These are phyloP conservation scores for Phaeophleospora eucalypticola DNA, from an alignment of 2,329 filamentous ascomycete species.

Conservation along the genomic window DNA sequence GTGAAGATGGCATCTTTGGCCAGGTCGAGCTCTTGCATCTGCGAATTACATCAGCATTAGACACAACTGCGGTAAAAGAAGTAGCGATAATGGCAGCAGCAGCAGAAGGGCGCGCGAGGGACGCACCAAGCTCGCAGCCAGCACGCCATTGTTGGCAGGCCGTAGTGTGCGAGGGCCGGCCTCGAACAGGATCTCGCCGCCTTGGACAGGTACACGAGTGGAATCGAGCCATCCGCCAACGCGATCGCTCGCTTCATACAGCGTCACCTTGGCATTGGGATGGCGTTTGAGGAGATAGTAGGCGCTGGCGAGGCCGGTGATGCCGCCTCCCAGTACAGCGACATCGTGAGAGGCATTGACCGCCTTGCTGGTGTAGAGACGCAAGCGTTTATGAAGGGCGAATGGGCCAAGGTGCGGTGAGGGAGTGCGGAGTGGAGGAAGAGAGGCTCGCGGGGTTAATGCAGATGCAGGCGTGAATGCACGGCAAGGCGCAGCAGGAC, in stretches of 20 bases:
- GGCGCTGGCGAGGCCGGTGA: conserved; percentile 75
- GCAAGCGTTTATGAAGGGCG: background rate
- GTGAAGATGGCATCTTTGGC: conserved; percentile 54
- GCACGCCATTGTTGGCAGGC: conserved; percentile 55
- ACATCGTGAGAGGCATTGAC: conserved; percentile 38
- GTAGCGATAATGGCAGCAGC: no score
- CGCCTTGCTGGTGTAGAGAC: conserved; percentile 14
- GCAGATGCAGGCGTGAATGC: background rate
- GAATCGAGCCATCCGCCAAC: conserved; percentile 84
- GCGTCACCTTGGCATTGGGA: conserved; percentile 66
- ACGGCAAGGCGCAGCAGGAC: conserved; percentile 6
- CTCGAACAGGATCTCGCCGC: conserved; percentile 69
- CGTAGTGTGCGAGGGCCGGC: conserved; percentile 75
- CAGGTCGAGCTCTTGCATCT: conserved; percentile 59
- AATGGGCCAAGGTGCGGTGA: background rate
- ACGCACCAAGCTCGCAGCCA: conserved; percentile 67
- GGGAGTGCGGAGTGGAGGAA: background rate
- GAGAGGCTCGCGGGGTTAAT: background rate
- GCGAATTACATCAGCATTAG: conserved; percentile 23
- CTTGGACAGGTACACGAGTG: conserved; percentile 57
- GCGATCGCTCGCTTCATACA: conserved; percentile 69
- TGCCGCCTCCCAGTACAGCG: conserved; percentile 73
- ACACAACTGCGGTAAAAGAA: conserved; percentile 6
- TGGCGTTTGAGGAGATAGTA: conserved; percentile 70
- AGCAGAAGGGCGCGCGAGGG: no score